Percentiles rank a stretch among this genome's conserved stretches.
Evolutionary conservation across 2,329 filamentous ascomycete species (phyloP).

Genomic region (Aspergillus texensis): DNA sequence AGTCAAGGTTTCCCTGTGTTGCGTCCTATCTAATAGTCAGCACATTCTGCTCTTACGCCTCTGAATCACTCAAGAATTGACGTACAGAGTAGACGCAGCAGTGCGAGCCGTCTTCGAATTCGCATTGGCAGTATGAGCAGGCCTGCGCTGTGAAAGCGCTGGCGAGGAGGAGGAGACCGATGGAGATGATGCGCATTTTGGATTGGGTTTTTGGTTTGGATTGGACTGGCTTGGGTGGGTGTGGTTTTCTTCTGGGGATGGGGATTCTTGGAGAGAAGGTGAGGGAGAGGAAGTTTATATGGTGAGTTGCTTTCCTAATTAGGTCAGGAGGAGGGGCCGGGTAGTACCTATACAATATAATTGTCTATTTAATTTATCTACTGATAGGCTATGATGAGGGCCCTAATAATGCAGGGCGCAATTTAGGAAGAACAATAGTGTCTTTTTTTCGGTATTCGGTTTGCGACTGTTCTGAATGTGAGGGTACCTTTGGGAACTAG

Average conservation of each 20-base stretch:
- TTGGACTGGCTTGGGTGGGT: not conserved
- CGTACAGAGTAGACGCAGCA: conserved; percentile 14
- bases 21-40: not conserved
- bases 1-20: conserved; percentile 6
- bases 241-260: not conserved
- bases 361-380: not conserved
- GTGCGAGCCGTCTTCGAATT: conserved; percentile 5
- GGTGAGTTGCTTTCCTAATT: not conserved
- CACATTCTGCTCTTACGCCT: not conserved
- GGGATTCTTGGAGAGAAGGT: not conserved
- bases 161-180: conserved; percentile 1
- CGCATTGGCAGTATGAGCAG: conserved; percentile 15
- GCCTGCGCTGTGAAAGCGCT: conserved; percentile 6
- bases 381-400: too few relatives aligned
- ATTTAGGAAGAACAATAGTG: not conserved
- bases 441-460: not conserved
- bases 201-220: not conserved
- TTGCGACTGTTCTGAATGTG: not conserved
- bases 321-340: not conserved
- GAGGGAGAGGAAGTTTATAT: not conserved
- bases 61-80: not conserved
- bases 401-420: too few relatives aligned
- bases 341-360: not conserved
- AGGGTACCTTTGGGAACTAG: not conserved
- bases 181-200: conserved; percentile 3